Base-by-base conservation (phyloP, 495 filamentous ascomycete species). In the Penicillium tannophilum region DNA sequence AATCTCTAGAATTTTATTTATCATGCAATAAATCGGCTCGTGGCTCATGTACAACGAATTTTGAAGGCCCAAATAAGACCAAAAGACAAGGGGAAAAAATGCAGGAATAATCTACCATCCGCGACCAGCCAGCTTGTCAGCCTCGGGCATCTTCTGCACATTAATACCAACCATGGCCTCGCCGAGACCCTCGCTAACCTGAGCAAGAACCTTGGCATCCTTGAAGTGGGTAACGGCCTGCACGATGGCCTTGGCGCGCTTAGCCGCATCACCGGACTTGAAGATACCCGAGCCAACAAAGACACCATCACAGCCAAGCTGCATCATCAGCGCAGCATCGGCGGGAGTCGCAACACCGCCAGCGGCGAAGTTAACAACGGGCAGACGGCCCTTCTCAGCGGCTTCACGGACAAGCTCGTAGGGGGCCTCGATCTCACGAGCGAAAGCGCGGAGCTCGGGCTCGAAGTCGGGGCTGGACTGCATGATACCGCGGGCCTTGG, bases 321-420 rank as follows among this genome's bases (percentile, higher is more conserved):
- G 92, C 94, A 98, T 98, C 94, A 98, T 98, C 41, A 98, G 81
- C 31, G 94, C 94, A 14, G 94, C 94, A 79, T 98, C 94, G 3
- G 94, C 94, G 1, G 94, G 94, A 11, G 94, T 98, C 12, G 94
- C 94, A 39, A 98, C 86, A 52, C 94, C 94, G 17, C 94, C 94
- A n/a, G 94, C 94, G 4, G 94, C 94, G 65, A 98, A 98, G 83
- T 98, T 98, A 47, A 98, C 94, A 1, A 98, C 94, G 0, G 94
- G 94, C 60, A 98, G 80, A 60, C 94, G 84, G 53, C 90, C 90
- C 61, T 96, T 82, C 81, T 90, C 84, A 1, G 92, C 94, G 9
- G 89, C 90, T 77, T 96, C 83, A 75, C 89, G 89, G 9, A 98
- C 82, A 52, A 98, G 77, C 35, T 85, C 86, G 59, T 84, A 90